Percentiles rank a stretch among this genome's conserved stretches.
These are phyloP conservation scores for Jackrogersella multiformis DNA, from an alignment of 495 filamentous ascomycete genomes.

Conservation along the genomic window DNA sequence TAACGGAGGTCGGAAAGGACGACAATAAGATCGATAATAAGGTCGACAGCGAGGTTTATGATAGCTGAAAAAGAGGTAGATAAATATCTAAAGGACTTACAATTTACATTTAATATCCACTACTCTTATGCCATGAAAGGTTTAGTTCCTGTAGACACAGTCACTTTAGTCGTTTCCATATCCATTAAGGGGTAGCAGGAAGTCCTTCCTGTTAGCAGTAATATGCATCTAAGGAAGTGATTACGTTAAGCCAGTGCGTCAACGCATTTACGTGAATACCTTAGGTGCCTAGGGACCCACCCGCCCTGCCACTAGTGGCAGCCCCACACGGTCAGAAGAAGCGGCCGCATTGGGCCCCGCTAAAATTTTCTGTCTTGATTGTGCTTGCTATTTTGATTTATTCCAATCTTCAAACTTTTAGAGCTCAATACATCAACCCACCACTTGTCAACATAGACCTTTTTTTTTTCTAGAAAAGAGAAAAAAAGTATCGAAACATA, in stretches of 20 bases:
- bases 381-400: constrained; percentile 4
- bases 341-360: constrained; percentile 2
- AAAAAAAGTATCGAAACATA: not conserved
- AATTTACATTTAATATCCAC: too few relatives aligned
- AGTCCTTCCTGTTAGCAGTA: not conserved
- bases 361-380: constrained; percentile 30
- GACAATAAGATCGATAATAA: too few relatives aligned
- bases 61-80: too few relatives aligned
- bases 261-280: not conserved
- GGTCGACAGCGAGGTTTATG: too few relatives aligned
- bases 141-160: too few relatives aligned
- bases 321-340: constrained; percentile 4
- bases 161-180: too few relatives aligned
- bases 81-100: too few relatives aligned
- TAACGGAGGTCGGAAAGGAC: too few relatives aligned
- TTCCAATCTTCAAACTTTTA: not conserved
- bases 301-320: not conserved
- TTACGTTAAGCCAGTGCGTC: not conserved
- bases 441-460: not conserved
- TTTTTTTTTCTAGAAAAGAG: too few relatives aligned
- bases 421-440: not conserved
- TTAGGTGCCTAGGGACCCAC: too few relatives aligned
- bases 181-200: not conserved
- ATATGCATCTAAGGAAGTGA: not conserved
- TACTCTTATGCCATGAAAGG: too few relatives aligned